Base-by-base conservation (phyloP, 495 filamentous ascomycete genomes). In the Thermothielavioides terrestris region DNA sequence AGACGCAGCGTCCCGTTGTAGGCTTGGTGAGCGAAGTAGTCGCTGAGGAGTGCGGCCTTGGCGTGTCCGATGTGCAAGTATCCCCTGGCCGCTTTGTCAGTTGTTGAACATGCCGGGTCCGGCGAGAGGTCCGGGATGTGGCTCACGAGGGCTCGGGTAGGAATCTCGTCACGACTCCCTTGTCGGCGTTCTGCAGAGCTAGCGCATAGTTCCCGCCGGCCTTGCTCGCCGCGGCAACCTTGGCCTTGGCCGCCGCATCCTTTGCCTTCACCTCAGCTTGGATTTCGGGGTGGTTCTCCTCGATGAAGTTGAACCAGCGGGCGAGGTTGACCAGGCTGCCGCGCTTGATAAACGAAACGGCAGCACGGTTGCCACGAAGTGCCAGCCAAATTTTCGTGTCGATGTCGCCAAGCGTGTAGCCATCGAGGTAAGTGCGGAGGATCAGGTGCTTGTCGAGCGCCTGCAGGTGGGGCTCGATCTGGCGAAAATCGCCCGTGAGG, bases 41-140 rank as follows among this genome's bases (percentile, higher is more conserved):
- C 88, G 68, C 89, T 92, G 35, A 96, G 77, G 35, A 95, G 74
- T 10, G 89, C 90, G 11, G 90, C 90, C 69, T 95, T 95, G 43
- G 87, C 88, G 67, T 95, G 90, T 44, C 90, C 90, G 49, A 95
- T 94, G 68, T 95, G 89, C 27, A 95, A 81, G 57, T 95, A 95
- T 22, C 89, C 89, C 21, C 67, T 72, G 28, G 22, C 14, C 5
- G 10, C 20, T 36, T n/a, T 11, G 12, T 39, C 10, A 49, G 49
- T 42, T 26, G n/a, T n/a, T n/a, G n/a, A n/a, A n/a, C n/a, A n/a
- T 2, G 39, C 6, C 8, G 7, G 14, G 0, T 17, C n/a, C 5
- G 5, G 11, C 8, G 4, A 0, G 11, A 17, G 17, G 11, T 21
- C 2, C 4, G 22, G 9, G 6, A 18, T 14, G 22, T 5, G 31